Evolutionary conservation across 1,284 basidiomycete genomes (phyloP), one percentile per base, ranked within the genome.

Genomic region (Moesziomyces sp.): DNA sequence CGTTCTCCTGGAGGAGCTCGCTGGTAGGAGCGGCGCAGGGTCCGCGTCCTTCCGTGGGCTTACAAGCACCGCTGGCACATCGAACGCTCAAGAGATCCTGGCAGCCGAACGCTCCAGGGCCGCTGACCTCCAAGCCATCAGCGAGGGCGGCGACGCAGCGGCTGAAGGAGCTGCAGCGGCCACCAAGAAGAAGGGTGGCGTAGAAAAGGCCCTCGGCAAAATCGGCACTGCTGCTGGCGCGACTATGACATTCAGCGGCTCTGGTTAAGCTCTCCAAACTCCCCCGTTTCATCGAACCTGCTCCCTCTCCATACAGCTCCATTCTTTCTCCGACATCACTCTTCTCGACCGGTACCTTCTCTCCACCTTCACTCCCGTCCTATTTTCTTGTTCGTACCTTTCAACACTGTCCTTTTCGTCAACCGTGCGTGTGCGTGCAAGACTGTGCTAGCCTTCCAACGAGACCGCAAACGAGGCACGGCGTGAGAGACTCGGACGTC

Each of bases 211-310:
- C 9, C 7, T 59, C 8, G 52, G 38, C 2, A 30, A 21, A 10
- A 5, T 69, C 13, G 49, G 60, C 7, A 14, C 11, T 0, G 61
- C 52, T 47, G 53, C 52, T 7, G 53, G 60, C n/a, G 50, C 46
- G 8, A 44, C 46, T 0, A 64, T 70, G 61, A 48, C 44, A 13
- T 57, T 70, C 46, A 60, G 53, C 43, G 67, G 67, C 53, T 2
- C 23, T n/a, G 50, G 60, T 24, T 58, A 19, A 50, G 28, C 21
- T 19, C 21, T 19, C 43, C n/a, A 9, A 18, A 5, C 19, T 3
- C 19, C 14, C 3, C 43, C 2, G 3, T 6, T 38, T 3, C 16
- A 16, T 38, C 35, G 2, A 5, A 18, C 35, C 16, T 16, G 35
- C 35, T 26, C 14, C 3, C 2, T 18, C 35, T 14, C 13, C 35